Evolutionary conservation across 106 monocot species (phyloP), one percentile per base, ranked within the genome.

Genomic region (Dendrobium catenatum): DNA sequence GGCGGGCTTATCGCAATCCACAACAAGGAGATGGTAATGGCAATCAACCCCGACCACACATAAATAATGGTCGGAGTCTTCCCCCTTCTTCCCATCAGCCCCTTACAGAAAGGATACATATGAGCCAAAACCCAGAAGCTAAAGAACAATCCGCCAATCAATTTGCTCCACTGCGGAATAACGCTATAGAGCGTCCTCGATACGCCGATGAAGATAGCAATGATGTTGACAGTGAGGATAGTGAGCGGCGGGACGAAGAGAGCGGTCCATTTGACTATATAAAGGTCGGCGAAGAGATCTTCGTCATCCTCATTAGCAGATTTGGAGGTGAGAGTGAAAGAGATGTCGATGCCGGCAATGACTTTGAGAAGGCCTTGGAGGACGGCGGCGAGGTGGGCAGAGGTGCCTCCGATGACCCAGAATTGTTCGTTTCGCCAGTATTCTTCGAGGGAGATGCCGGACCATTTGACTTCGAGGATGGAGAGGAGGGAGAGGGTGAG

Each of bases 341-440:
- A 80, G 24, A 66, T 80, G 2, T 80, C 80, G 26, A 80, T 70
- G 4, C 68, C 68, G 61, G 80, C 68, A 29, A 68, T 70, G 19
- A 80, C 68, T 40, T 80, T 68, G 15, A 80, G 80, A 5, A 80
- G 80, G 64, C 80, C 88, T 67, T 95, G 92, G 9, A 95, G 41
- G 33, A 95, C 95, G 11, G 93, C 95, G 20, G 83, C 91, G n/a
- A 95, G 81, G 80, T 95, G 95, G 20, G 93, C 95, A n/a, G 89
- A 89, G 81, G 93, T 93, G 80, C 95, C 95, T 44, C 93, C 93
- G 80, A 95, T 91, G 49, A 93, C 86, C 95, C 95, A 95, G 85
- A 93, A 95, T 85, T 95, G 93, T 81, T 95, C 93, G 80, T 95
- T 95, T 13, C 95, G 82, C 95, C 95, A 95, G 88, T 84, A 91